Conservation (phyloP, 371 early-diverging fungal species). For the Rhizomucor pusillus region DNA sequence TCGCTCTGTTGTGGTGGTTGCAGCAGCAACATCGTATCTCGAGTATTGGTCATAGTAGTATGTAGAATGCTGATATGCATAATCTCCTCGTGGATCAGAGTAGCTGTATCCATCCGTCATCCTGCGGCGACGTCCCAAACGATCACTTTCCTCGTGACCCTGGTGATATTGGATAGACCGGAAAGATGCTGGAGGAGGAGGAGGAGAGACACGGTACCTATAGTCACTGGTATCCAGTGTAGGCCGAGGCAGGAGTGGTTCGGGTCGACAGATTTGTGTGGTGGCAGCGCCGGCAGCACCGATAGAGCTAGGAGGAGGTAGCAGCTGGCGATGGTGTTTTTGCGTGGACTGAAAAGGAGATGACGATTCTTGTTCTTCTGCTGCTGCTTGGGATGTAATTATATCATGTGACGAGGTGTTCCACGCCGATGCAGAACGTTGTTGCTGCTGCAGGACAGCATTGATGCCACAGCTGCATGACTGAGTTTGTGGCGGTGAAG, state of each 20-base stretch:
- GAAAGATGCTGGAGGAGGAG: conserved; percentile 11
- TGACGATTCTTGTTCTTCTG: conserved; percentile 1
- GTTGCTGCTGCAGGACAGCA: conserved; percentile 7
- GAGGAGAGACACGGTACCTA: not conserved
- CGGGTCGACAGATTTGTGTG: not conserved
- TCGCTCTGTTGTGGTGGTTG: no score
- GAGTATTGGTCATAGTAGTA: not conserved
- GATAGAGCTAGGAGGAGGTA: not conserved
- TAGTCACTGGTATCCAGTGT: not conserved
- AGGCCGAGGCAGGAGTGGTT: not conserved
- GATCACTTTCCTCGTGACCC: no score
- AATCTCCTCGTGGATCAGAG: no score
- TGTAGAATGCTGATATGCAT: conserved; percentile 2
- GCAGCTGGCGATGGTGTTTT: not conserved
- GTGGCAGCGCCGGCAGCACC: not conserved
- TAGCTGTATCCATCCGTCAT: no score
- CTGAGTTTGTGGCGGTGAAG: conserved; percentile 19
- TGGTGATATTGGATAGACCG: no score
- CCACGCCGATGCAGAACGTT: conserved; percentile 9
- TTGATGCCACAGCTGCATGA: conserved; percentile 25
- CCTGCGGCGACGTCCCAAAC: no score
- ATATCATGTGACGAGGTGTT: conserved; percentile 5
- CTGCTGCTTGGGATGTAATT: not conserved
- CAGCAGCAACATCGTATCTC: no score
- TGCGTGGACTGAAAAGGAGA: not conserved